Percentiles rank a stretch among this genome's conserved stretches.
Evolutionary conservation across 2,329 filamentous ascomycete genomes (phyloP).

Genomic region (Myriosclerotinia scirpicola): DNA sequence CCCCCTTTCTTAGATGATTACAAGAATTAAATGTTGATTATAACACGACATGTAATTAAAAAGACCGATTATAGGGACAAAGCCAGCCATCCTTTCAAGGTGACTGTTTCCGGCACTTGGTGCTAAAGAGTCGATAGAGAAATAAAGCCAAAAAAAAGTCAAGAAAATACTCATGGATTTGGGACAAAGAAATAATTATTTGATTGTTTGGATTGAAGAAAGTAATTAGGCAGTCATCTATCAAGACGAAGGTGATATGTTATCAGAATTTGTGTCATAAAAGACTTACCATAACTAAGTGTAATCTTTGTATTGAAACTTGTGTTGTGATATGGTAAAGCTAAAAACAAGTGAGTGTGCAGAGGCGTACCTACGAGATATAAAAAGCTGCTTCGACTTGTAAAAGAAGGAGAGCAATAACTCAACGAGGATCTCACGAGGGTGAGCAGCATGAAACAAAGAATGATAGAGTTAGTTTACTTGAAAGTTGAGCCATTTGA

Average conservation of each 20-base stretch:
- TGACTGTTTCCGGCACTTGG: constrained; percentile 13
- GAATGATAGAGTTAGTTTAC: neutral
- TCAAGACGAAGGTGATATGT: neutral
- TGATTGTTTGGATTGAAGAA: neutral
- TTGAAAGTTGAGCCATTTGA: neutral
- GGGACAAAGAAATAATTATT: neutral
- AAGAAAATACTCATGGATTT: neutral
- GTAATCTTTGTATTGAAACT: neutral
- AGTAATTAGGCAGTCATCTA: neutral
- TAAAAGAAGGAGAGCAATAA: neutral
- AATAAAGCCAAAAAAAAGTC: neutral
- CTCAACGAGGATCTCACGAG: neutral
- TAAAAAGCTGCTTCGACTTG: neutral
- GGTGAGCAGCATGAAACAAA: neutral
- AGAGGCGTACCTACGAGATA: neutral
- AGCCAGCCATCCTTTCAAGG: constrained; percentile 4
- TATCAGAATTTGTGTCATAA: neutral
- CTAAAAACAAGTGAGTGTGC: neutral
- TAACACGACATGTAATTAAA: neutral
- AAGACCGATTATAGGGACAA: neutral
- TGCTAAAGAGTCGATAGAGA: too few relatives aligned
- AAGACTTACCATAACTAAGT: neutral
- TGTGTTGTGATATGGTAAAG: neutral
- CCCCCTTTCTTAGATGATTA: neutral
- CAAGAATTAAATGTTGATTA: neutral